Evolutionary conservation across 176 grass and related monocot genomes (phyloP), one percentile per base, ranked within the genome.

Genomic region (Phragmites australis): DNA sequence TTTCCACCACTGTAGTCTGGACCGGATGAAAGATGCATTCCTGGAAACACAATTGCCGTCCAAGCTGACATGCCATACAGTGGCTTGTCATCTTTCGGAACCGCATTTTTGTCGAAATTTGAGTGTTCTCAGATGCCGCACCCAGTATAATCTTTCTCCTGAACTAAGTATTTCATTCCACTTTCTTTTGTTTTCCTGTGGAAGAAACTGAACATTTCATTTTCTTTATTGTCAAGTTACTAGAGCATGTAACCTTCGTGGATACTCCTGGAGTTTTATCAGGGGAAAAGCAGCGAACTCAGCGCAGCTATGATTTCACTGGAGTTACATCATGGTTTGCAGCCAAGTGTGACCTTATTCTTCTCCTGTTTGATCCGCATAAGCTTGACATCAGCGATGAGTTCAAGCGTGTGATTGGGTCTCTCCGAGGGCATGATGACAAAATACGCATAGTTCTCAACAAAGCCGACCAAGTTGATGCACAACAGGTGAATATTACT

Each of bases 101-200:
- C 81, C n/a, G 86, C 96, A 29, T 98, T 98, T 81, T 48, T 98
- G 55, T 98, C 96, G 2, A 98, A 98, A 77, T 98, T 95, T 49
- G 90, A 98, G 63, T 98, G 96, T 82, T 98, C 96, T 75, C 96
- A 98, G 87, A 98, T 95, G 96, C 92, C 84, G 29, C 90, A 98
- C 75, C 81, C 86, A 17, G 96, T 98, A 98, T 98, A 98, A 91
- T 71, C 15, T 86, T 76, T 40, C 48, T 81, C 70, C 4, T 71
- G 53, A 16, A 21, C 47, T 62, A 9, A 80, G 30, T 31, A 29
- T 6, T 21, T 40, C 29, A 49, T 31, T 85, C 8, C 5, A n/a
- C n/a, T n/a, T n/a, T n/a, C n/a, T n/a, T n/a, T n/a, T n/a, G n/a
- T n/a, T n/a, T n/a, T n/a, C n/a, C n/a, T n/a, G n/a, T n/a, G n/a